Conservation (phyloP, 1,139 yeast species). For the Zygoascus sp. region DNA sequence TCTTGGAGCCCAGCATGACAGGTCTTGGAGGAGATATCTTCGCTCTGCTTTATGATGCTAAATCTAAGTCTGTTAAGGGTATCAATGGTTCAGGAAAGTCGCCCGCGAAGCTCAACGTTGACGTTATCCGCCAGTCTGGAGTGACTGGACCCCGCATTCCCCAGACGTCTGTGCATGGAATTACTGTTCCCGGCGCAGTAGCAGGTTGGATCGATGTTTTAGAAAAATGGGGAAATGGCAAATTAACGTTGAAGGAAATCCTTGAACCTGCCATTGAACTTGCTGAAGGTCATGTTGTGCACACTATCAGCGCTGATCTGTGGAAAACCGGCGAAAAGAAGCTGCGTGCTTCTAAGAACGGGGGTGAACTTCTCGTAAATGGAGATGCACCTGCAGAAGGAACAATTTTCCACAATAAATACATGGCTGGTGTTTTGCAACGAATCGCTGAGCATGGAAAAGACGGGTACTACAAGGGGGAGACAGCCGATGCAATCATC, state of each 20-base stretch:
- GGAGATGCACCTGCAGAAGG: constrained; percentile 54
- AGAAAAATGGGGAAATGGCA: constrained; percentile 69
- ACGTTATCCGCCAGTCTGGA: constrained; percentile 44
- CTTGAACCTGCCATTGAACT: constrained; percentile 66
- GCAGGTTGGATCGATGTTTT: constrained; percentile 74
- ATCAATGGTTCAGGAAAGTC: constrained; percentile 77
- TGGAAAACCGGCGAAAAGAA: constrained; percentile 46
- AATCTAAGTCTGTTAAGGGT: constrained; percentile 53
- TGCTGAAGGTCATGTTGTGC: constrained; percentile 68
- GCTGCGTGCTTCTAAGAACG: constrained; percentile 36
- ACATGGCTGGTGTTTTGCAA: constrained; percentile 52
- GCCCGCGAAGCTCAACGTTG: constrained; percentile 49
- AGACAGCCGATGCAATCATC: constrained; percentile 62
- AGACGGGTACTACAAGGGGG: constrained; percentile 64
- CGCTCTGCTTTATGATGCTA: constrained; percentile 54
- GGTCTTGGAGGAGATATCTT: constrained; percentile 86
- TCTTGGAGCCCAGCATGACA: constrained; percentile 72
- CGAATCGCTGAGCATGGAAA: constrained; percentile 54
- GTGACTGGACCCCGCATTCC: constrained; percentile 42
- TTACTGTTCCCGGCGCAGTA: constrained; percentile 73
- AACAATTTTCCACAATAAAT: constrained; percentile 51
- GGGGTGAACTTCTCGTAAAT: constrained; percentile 40
- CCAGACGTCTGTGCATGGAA: constrained; percentile 50
- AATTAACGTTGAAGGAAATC: constrained; percentile 53
- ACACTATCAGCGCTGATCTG: constrained; percentile 51